phyloP scores from a whole-genome alignment of 495 filamentous ascomycete genomes.

The Aspergillus funiculosus region DNA sequence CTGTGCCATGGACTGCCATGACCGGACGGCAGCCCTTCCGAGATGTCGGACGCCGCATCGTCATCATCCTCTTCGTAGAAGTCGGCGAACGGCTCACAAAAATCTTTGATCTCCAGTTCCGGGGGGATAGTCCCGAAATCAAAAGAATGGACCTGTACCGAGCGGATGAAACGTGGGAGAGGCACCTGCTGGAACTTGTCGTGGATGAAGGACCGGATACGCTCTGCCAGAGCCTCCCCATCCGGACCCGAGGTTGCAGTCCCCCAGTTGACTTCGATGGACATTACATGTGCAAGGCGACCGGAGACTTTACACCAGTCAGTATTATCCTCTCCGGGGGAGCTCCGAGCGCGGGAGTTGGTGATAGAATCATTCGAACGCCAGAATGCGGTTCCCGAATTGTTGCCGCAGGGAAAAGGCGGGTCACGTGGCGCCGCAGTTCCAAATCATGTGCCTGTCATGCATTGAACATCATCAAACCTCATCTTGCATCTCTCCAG shows the following conservation, averaged over 20 bases:
- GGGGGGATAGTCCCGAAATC: slow-evolving; percentile 81
- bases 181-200: slow-evolving; percentile 87
- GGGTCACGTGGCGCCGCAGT: slow-evolving; percentile 5
- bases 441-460: neutral
- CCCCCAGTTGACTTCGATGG: slow-evolving; percentile 94
- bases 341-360: too few species aligned
- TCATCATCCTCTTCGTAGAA: slow-evolving; percentile 87
- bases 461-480: slow-evolving; percentile 6
- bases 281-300: slow-evolving; percentile 59
- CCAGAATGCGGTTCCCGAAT: too few species aligned
- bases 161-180: slow-evolving; percentile 92
- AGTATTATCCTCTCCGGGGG: too few species aligned
- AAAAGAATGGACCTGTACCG: slow-evolving; percentile 89
- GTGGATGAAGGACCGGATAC: slow-evolving; percentile 90
- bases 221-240: slow-evolving; percentile 72
- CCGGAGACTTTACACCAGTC: too few species aligned
- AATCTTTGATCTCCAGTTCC: slow-evolving; percentile 86
- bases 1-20: slow-evolving; percentile 24
- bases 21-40: slow-evolving; percentile 30
- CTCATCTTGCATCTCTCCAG: too few species aligned
- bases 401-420: neutral
- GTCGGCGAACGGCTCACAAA: slow-evolving; percentile 89
- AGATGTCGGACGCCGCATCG: slow-evolving; percentile 40
- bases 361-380: too few species aligned
- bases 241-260: slow-evolving; percentile 85